Base-by-base conservation (phyloP, 805 yeast species). In the Candida tammaniensis region DNA sequence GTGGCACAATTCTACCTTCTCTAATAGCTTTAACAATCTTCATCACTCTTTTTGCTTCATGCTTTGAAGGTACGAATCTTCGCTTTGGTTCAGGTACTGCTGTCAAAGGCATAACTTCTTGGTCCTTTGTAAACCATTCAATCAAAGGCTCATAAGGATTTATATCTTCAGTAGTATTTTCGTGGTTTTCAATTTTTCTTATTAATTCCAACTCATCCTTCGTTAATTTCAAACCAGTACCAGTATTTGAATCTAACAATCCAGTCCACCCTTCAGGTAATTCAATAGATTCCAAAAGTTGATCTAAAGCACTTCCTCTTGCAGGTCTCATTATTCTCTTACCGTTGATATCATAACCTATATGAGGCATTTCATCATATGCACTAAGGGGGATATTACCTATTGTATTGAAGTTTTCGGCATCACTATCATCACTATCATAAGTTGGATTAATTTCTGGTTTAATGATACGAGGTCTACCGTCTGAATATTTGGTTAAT, bases 241-340 rank as follows among this genome's bases (percentile, higher is more conserved):
- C 99, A 5, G 98, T 87, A 51, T 80, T 74, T 52, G 86, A 83
- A 60, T 93, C 98, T 42, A 91, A 65, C 42, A 93, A 70, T 30
- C 99, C 99, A 11, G 98, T 93, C 98, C 98, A 93, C 17, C 98
- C 98, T 61, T 86, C 94, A 10, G 98, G 98, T 44, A 93, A 70
- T 42, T 93, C 99, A 41, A 93, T 93, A 19, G 80, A 71, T 53
- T 91, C 98, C 45, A 93, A 67, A 43, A 93, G 72, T 51, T 82
- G 84, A 53, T 93, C 98, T 46, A 93, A 72, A 1, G 98, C 98
- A 38, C 94, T 80, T 10, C 97, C 96, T 51, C 86, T 83, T 7
- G 98, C 98, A 9, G 99, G 99, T 59, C 99, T 79, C 98, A 93
- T 91, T 54, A 93, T 89, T 55, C 98, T 78, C 57, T 89, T 91